phyloP scores from a whole-genome alignment of 805 yeast genomes.

The Saturnispora besseyi region DNA sequence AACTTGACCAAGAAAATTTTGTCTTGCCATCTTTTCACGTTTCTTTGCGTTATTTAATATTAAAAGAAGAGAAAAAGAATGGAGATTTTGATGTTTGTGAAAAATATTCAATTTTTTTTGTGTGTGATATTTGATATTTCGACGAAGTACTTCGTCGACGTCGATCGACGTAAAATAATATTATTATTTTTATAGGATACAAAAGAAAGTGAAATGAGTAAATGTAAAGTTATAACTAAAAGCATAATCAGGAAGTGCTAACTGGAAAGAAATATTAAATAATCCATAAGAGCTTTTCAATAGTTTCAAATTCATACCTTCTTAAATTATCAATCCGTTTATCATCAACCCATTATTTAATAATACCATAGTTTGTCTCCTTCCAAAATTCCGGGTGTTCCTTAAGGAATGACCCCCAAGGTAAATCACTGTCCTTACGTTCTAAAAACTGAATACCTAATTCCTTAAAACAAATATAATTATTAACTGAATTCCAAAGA shows the following conservation, averaged over 20 bases:
- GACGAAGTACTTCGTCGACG: not conserved
- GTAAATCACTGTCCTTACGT: constrained; percentile 2
- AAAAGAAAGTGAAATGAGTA: not conserved
- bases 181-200: not conserved
- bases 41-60: too few species aligned
- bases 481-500: constrained; percentile 17
- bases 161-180: not conserved
- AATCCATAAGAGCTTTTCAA: not conserved
- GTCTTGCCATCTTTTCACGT: constrained; percentile 60
- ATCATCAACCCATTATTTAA: constrained; percentile 5
- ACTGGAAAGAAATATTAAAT: not conserved
- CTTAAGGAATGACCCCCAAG: constrained; percentile 11
- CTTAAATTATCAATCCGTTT: constrained; percentile 9
- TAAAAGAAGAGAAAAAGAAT: not conserved
- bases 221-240: not conserved
- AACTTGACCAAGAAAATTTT: constrained; percentile 85
- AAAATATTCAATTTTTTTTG: not conserved
- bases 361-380: constrained; percentile 1
- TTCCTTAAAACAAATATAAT: constrained; percentile 15
- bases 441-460: constrained; percentile 9
- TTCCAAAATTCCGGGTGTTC: constrained; percentile 11
- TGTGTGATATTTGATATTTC: not conserved
- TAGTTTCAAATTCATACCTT: constrained; percentile 1
- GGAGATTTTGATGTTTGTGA: not conserved
- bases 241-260: too few species aligned